Conservation (phyloP, 2,329 filamentous ascomycete species). For the Gaeumannomyces tritici region DNA sequence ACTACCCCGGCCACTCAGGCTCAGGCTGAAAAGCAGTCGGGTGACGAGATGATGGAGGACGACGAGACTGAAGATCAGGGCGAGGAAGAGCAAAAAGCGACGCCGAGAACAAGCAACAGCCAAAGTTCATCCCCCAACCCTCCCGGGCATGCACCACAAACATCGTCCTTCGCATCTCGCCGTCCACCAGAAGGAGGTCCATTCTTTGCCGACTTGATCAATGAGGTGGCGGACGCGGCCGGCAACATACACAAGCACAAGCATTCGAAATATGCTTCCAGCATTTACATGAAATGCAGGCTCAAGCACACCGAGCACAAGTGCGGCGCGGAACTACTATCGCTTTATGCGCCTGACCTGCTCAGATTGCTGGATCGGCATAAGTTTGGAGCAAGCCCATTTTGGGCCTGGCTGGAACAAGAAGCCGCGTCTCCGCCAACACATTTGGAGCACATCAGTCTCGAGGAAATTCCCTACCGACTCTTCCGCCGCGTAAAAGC, state of each 20-base stretch:
- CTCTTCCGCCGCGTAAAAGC: slow-evolving; percentile 13
- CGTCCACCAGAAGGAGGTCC: background rate
- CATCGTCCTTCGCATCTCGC: background rate
- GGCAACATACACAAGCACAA: slow-evolving; percentile 17
- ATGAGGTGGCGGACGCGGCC: slow-evolving; percentile 18
- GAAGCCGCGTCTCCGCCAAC: slow-evolving; percentile 17
- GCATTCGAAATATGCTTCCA: slow-evolving; percentile 19
- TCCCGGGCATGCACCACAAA: background rate
- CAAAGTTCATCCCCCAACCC: background rate
- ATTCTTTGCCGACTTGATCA: slow-evolving; percentile 10
- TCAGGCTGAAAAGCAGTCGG: background rate
- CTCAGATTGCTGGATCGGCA: slow-evolving; percentile 21
- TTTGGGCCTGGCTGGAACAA: slow-evolving; percentile 24
- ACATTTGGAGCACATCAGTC: slow-evolving; percentile 14
- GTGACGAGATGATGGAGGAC: background rate
- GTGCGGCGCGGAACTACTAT: slow-evolving; percentile 27
- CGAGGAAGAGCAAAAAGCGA: background rate
- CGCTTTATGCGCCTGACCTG: slow-evolving; percentile 33
- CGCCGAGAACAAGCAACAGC: background rate
- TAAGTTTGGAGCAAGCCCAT: slow-evolving; percentile 20
- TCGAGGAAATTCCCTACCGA: slow-evolving; percentile 13
- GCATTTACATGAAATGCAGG: slow-evolving; percentile 28
- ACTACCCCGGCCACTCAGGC: background rate
- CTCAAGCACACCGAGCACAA: slow-evolving; percentile 27
- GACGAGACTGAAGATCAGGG: background rate